These are phyloP conservation scores for Corynascus novoguineensis DNA, from an alignment of 495 filamentous ascomycete species.

Conservation along the genomic window DNA sequence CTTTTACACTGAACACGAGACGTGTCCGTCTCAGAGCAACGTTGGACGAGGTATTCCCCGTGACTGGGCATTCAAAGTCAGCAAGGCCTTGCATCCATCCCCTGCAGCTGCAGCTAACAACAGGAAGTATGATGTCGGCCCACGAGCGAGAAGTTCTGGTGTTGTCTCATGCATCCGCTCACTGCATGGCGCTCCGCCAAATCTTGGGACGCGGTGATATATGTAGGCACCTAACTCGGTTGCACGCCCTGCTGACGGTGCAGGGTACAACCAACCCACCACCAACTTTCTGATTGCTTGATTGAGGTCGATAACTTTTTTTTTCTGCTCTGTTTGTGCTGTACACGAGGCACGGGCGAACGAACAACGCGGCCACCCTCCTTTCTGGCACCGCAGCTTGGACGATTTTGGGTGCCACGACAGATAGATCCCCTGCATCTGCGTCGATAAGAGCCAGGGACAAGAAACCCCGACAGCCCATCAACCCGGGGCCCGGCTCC, in stretches of 20 bases:
- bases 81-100: neutral
- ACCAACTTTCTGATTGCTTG: neutral
- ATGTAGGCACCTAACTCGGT: neutral
- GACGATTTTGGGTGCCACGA: slow-evolving; percentile 19
- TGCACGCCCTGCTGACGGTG: neutral
- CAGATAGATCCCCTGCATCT: slow-evolving; percentile 5
- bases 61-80: neutral
- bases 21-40: neutral
- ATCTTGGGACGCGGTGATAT: slow-evolving; percentile 1
- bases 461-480: too few relatives aligned
- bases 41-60: neutral
- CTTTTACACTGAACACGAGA: slow-evolving; percentile 5
- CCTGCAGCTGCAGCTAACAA: neutral
- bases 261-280: neutral
- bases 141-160: neutral
- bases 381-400: slow-evolving; percentile 9
- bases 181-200: neutral
- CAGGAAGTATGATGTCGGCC: neutral
- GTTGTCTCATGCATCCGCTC: neutral
- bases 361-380: slow-evolving; percentile 7
- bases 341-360: slow-evolving; percentile 11
- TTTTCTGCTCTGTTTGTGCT: slow-evolving; percentile 7
- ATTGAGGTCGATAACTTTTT: slow-evolving; percentile 4
- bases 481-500: too few relatives aligned
- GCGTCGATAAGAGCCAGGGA: neutral